Evolutionary conservation across 139 green algal species (phyloP).

Genomic region (Micromonas commoda): DNA sequence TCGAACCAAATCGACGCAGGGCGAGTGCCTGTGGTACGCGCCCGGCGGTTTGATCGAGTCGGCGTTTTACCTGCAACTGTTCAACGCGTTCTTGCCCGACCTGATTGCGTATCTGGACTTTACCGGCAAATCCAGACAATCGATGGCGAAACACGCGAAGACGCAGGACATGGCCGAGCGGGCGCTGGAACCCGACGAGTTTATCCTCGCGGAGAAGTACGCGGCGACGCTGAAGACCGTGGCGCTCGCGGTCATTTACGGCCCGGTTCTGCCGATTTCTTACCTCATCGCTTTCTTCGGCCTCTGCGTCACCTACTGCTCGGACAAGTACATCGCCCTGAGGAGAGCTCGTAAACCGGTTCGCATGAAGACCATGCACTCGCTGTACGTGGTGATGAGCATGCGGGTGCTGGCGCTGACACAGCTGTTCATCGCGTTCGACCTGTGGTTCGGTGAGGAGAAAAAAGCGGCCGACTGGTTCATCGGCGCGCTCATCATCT

Average conservation of each 20-base stretch:
- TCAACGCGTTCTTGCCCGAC: slow-evolving; percentile 48
- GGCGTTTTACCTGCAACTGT: slow-evolving; percentile 51
- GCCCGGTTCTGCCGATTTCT: slow-evolving; percentile 48
- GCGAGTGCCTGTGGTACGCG: slow-evolving; percentile 41
- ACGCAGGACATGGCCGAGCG: slow-evolving; percentile 18
- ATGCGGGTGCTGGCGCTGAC: not conserved
- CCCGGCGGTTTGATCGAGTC: slow-evolving; percentile 48
- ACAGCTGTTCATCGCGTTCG: not conserved
- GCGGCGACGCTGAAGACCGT: slow-evolving; percentile 42
- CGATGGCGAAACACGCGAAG: not conserved
- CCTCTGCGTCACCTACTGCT: slow-evolving; percentile 40
- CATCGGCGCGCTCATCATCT: not conserved
- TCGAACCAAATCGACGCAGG: not conserved
- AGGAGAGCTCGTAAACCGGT: slow-evolving; percentile 34
- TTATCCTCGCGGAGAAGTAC: slow-evolving; percentile 48
- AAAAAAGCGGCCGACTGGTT: not conserved
- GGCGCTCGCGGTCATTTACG: slow-evolving; percentile 46
- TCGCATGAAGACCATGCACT: not conserved
- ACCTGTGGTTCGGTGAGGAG: not conserved
- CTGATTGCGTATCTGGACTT: slow-evolving; percentile 39
- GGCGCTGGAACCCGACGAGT: slow-evolving; percentile 40
- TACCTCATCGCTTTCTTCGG: slow-evolving; percentile 33
- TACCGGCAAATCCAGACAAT: not conserved
- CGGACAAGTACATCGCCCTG: slow-evolving; percentile 44
- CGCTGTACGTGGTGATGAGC: not conserved